Percentiles rank a stretch among this genome's conserved stretches.
Conservation (phyloP, 1,284 basidiomycete species). For the Mycosarcoma maydis region DNA sequence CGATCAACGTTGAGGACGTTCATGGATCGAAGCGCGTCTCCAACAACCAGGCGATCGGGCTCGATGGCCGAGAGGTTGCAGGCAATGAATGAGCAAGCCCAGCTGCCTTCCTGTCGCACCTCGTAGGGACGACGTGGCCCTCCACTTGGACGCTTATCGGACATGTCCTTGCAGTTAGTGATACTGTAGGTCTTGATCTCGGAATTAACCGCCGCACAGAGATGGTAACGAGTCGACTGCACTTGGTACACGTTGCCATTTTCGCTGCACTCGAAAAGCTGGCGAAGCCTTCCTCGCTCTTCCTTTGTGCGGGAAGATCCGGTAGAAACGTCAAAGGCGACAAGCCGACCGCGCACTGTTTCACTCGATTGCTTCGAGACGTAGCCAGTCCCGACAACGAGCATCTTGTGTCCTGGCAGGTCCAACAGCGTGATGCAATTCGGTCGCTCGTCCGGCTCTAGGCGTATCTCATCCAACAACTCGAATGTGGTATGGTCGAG, state of each 20-base stretch:
- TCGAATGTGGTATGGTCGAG: constrained; percentile 22
- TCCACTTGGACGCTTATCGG: constrained; percentile 16
- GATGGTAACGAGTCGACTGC: constrained; percentile 18
- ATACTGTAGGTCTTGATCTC: constrained; percentile 51
- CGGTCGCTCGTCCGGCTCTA: constrained; percentile 57
- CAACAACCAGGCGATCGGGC: constrained; percentile 54
- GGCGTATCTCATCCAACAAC: constrained; percentile 27
- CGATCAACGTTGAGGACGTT: constrained; percentile 54
- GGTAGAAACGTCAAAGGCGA: constrained; percentile 39
- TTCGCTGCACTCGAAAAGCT: constrained; percentile 47
- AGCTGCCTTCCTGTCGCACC: constrained; percentile 41
- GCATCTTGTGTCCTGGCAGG: constrained; percentile 18
- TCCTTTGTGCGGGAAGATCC: constrained; percentile 31
- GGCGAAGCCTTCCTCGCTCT: constrained; percentile 20
- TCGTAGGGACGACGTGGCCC: constrained; percentile 12
- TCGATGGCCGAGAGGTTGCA: constrained; percentile 44
- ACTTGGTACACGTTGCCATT: constrained; percentile 61
- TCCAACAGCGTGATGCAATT: constrained; percentile 47
- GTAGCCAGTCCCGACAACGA: constrained; percentile 61
- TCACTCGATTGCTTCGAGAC: constrained; percentile 30
- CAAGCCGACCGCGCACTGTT: constrained; percentile 45
- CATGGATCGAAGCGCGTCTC: constrained; percentile 62
- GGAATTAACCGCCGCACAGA: constrained; percentile 60
- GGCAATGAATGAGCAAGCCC: constrained; percentile 63
- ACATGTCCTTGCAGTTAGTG: too few relatives aligned